Base-by-base conservation (phyloP, 2,329 filamentous ascomycete species). In the Xylaria digitata region DNA sequence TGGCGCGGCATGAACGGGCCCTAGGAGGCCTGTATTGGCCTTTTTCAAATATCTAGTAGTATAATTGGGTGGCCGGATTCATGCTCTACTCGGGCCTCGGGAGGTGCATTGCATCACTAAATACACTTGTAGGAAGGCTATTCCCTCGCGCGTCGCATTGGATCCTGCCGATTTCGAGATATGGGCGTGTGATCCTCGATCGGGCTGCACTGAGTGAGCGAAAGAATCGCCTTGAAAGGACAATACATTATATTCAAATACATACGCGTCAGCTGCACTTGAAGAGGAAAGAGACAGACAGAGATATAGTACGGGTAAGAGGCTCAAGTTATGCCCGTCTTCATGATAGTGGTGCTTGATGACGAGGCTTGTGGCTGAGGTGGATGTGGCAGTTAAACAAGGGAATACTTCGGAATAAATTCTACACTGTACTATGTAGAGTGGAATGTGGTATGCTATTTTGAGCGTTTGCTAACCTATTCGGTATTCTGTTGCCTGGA, bases 401-500 rank as follows among this genome's bases (percentile, higher is more conserved):
- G 32, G 26, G n/a, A 32, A 26, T 53, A 45, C 30, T 30, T 43
- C 54, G 61, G 37, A 46, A 46, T 40, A n/a, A 15, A 23, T 13
- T n/a, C n/a, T n/a, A n/a, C n/a, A n/a, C n/a, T n/a, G n/a, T n/a
- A n/a, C n/a, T n/a, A n/a, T n/a, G n/a, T n/a, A n/a, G 13, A 21
- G 37, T 53, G 15, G 37, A 19, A 32, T 53, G 53, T 9, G 46
- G 34, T n/a, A 6, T 60, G 23, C 56, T 61, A 65, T 65, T 65
- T 65, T 52, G 21, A 19, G 48, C n/a, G 0, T 40, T 55, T 40
- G 30, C 9, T 46, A 6, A 19, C 37, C 6, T 48, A 43, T 34
- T 45, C 50, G 11, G 52, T 56, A 67, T 67, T 53, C 52, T 64
- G 65, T 42, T 67, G 65, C 65, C 65, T 67, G 52, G 13, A 55